Percentiles rank a stretch among this genome's conserved stretches.
Evolutionary conservation across 495 filamentous ascomycete species (phyloP).

Genomic region (Chaetomidium leptoderma): DNA sequence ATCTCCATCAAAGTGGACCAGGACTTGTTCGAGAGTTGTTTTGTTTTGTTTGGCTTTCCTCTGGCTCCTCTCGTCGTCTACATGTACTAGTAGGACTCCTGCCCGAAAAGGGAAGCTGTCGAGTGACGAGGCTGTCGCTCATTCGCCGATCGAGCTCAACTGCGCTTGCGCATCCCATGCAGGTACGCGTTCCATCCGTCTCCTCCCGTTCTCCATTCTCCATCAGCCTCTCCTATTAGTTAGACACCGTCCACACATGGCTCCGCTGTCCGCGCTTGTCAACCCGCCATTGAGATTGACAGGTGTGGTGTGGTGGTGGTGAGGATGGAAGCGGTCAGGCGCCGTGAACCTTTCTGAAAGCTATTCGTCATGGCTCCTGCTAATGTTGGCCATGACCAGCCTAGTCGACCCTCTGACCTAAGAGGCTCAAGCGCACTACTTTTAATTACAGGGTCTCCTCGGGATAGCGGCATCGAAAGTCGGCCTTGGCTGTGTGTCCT

Average conservation of each 20-base stretch:
- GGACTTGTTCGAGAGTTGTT: background rate
- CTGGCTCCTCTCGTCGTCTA: background rate
- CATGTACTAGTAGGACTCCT: too few species aligned
- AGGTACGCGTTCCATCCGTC: conserved; percentile 16
- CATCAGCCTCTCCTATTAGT: too few species aligned
- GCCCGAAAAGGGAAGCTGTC: conserved; percentile 15
- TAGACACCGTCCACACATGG: too few species aligned
- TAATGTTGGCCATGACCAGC: too few species aligned
- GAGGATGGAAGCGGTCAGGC: background rate
- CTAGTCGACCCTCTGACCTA: too few species aligned
- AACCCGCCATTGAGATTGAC: too few species aligned
- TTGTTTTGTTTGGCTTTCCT: conserved; percentile 6
- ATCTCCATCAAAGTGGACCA: background rate
- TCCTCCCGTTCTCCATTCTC: conserved; percentile 17
- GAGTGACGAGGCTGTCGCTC: conserved; percentile 5
- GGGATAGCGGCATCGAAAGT: background rate
- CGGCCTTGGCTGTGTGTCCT: background rate
- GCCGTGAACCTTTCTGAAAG: too few species aligned
- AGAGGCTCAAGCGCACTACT: too few species aligned
- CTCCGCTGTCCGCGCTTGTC: too few species aligned
- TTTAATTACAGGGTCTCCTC: background rate
- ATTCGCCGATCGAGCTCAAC: conserved; percentile 5
- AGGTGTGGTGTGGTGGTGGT: background rate
- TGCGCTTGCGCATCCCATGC: conserved; percentile 3
- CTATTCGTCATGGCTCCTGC: too few species aligned